Conservation (phyloP, 2,329 filamentous ascomycete species). For the Chaetomium globosum region DNA sequence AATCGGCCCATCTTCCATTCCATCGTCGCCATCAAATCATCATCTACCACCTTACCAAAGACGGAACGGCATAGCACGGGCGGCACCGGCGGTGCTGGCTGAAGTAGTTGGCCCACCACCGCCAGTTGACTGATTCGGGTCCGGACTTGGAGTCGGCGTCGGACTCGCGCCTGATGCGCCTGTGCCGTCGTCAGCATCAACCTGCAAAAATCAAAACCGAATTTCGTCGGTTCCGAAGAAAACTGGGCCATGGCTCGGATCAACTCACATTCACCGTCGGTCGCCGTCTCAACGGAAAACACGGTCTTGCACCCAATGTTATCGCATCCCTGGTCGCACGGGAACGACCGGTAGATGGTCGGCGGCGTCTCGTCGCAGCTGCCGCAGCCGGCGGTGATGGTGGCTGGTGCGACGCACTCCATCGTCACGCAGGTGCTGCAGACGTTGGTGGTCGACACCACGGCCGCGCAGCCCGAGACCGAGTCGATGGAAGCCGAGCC, state of each 20-base stretch:
- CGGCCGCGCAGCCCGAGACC: constrained; percentile 34
- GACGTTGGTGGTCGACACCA: constrained; percentile 32
- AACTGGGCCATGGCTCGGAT: too few species aligned
- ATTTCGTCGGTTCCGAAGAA: not conserved
- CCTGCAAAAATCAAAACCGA: not conserved
- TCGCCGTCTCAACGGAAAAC: constrained; percentile 29
- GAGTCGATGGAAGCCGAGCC: constrained; percentile 13
- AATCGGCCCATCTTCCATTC: too few species aligned
- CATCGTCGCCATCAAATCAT: not conserved
- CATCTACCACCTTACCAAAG: constrained; percentile 12
- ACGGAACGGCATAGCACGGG: constrained; percentile 9
- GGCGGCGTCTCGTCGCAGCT: constrained; percentile 25
- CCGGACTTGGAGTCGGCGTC: not conserved
- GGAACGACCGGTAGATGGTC: constrained; percentile 30
- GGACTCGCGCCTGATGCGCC: not conserved
- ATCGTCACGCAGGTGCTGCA: constrained; percentile 35
- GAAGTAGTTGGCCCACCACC: not conserved
- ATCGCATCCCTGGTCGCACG: constrained; percentile 31
- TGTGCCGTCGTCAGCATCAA: not conserved
- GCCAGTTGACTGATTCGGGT: not conserved
- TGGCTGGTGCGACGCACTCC: constrained; percentile 29
- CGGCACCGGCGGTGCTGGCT: constrained; percentile 17
- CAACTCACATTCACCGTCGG: constrained; percentile 13
- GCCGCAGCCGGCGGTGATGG: constrained; percentile 34
- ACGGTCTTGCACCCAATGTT: constrained; percentile 31